Conservation (phyloP, 805 yeast genomes). For the Starmerella apis region DNA sequence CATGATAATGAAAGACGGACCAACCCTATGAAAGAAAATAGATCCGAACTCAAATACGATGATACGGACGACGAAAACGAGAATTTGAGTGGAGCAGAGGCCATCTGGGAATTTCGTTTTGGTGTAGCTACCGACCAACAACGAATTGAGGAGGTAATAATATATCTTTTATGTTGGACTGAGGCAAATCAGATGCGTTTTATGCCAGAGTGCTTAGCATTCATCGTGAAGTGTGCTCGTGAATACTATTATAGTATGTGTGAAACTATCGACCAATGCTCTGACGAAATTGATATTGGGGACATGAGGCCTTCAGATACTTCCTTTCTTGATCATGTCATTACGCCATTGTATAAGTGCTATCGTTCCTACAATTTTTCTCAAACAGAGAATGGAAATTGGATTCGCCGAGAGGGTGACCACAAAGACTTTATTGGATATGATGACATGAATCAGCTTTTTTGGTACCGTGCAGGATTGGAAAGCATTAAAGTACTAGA, state of each 20-base stretch:
- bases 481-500: slow-evolving; percentile 47
- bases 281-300: neutral
- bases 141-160: slow-evolving; percentile 50
- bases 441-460: slow-evolving; percentile 80
- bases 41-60: neutral
- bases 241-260: slow-evolving; percentile 38
- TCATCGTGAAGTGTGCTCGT: slow-evolving; percentile 70
- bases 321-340: slow-evolving; percentile 47
- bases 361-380: slow-evolving; percentile 48
- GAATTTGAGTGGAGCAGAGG: slow-evolving; percentile 46
- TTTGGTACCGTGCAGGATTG: slow-evolving; percentile 71
- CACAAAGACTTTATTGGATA: slow-evolving; percentile 68
- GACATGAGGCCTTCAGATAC: neutral
- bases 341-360: slow-evolving; percentile 63
- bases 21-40: neutral
- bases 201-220: slow-evolving; percentile 82
- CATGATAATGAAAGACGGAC: neutral
- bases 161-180: slow-evolving; percentile 76
- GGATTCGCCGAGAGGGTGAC: slow-evolving; percentile 46
- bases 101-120: slow-evolving; percentile 39
- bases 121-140: slow-evolving; percentile 42
- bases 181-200: slow-evolving; percentile 79
- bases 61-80: slow-evolving; percentile 20
- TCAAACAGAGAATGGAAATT: slow-evolving; percentile 34
- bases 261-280: neutral